Base-by-base conservation (phyloP, 116 monocot species). In the Posidonia oceanica region DNA sequence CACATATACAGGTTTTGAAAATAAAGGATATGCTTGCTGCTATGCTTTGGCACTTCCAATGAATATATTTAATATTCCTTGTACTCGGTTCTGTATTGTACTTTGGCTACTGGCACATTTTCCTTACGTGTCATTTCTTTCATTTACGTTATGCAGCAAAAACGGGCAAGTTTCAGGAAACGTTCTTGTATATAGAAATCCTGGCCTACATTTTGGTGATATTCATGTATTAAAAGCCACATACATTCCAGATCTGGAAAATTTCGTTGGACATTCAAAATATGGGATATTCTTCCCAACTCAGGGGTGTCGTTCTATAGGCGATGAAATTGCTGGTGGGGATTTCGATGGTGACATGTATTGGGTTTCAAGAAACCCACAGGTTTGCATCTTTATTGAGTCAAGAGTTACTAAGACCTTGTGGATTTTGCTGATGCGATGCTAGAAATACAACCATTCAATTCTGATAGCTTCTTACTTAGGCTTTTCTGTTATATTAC, bases 281-380 rank as follows among this genome's bases (percentile, higher is more conserved):
- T 88, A 81, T 76, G 91, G 79, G 13, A 88, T 92, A 51, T 83
- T 92, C 58, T 92, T 92, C 71, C 76, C 91, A 16, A 74, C 48
- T 12, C 73, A 76, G 57, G 91, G 91, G 2, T 75, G 69, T 16
- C 67, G 91, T 8, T 92, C 88, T 40, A 65, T 92, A 65, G 76
- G 83, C 23, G 85, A 88, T 80, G 91, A 92, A 66, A 88, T 92
- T 77, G 91, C 91, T 3, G 82, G 83, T 44, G 78, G 91, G 78
- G 91, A 92, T 80, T 82, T 80, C 66, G 91, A 92, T 76, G 91
- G 91, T 38, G 91, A 92, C 52, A 74, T 84, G 39, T 92, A 92
- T 64, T 92, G 91, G 91, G 80, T 92, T 22, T 92, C 86, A 14
- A 81, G 73, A 73, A 85, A 92, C 23, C 74, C 79, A 70, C 71